phyloP scores from a whole-genome alignment of 2,329 filamentous ascomycete species.

The Diaporthe helianthi region DNA sequence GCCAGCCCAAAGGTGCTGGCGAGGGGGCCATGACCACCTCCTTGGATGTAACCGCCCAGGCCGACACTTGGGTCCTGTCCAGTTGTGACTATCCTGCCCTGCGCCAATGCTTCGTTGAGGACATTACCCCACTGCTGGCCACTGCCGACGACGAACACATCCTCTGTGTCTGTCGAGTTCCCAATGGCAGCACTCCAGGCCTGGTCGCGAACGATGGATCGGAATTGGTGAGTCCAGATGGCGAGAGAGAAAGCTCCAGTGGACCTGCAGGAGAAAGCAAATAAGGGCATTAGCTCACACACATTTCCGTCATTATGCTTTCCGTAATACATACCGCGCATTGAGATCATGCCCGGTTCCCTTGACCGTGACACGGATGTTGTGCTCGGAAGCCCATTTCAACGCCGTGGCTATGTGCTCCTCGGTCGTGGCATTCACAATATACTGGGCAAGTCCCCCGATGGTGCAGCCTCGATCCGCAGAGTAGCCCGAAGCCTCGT shows the following conservation, averaged over 20 bases:
- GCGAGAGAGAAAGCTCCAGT: constrained; percentile 35
- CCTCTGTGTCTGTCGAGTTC: constrained; percentile 36
- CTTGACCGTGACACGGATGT: neutral
- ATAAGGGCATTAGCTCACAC: neutral
- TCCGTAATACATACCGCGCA: neutral
- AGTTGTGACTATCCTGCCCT: constrained; percentile 47
- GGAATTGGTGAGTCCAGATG: constrained; percentile 36
- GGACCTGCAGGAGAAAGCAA: neutral
- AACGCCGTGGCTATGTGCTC: neutral
- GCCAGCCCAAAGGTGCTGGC: constrained; percentile 39
- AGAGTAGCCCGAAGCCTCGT: neutral
- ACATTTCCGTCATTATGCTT: neutral
- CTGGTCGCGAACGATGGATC: constrained; percentile 5
- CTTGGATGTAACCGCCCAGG: constrained; percentile 41
- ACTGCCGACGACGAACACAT: constrained; percentile 41
- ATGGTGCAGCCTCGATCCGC: neutral
- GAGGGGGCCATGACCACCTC: constrained; percentile 42
- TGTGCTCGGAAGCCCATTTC: neutral
- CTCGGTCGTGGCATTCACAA: neutral
- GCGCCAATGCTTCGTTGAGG: constrained; percentile 43
- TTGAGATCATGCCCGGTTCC: constrained; percentile 7
- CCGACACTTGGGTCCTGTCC: constrained; percentile 53
- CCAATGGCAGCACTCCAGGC: neutral
- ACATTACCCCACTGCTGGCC: constrained; percentile 12
- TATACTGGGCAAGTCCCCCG: neutral